Base-by-base conservation (phyloP, 306 rosid species). In the Vigna radiata region DNA sequence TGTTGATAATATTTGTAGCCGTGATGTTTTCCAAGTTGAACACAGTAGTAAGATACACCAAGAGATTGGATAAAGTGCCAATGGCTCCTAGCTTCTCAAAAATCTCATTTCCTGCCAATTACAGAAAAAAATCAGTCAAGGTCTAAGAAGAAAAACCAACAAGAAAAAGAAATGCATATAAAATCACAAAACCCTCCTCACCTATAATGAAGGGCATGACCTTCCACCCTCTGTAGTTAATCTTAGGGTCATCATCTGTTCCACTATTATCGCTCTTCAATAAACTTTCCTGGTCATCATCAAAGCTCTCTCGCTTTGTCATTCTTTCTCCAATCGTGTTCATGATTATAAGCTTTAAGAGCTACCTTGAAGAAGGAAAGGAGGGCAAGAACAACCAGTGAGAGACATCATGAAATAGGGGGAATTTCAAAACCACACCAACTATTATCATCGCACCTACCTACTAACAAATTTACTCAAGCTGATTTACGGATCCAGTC, bases 151-250 rank as follows among this genome's bases (percentile, higher is more conserved):
- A 73, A 46, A 64, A 77, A 43, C 44, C n/a, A 25, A n/a, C 17
- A 71, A n/a, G 49, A 21, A 33, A 33, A 2, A 27, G n/a, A 1
- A 41, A 49, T 5, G 75, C 70, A 27, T 14, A 43, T 36, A 55
- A 27, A 44, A 66, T 17, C 54, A 44, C 31, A 25, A 64, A 14
- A 33, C 8, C 37, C 64, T 49, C 15, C 23, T 83, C 71, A 93
- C 98, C 98, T 80, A 94, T 88, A 74, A 94, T 89, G 81, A 87
- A 87, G 60, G 98, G 98, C 98, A 94, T 94, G 77, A 77, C 82
- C 86, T 86, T 91, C 98, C 97, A 94, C 44, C 98, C 98, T 77
- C 86, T 86, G 85, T 91, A 86, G 77, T 72, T 83, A 12, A 85
- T 36, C 78, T 80, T 83, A 60, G 83, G 53, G 52, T 82, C 82